Percentiles rank a stretch among this genome's conserved stretches.
phyloP scores from a whole-genome alignment of 768 basidiomycete species.

The Pulveroboletus sp. region DNA sequence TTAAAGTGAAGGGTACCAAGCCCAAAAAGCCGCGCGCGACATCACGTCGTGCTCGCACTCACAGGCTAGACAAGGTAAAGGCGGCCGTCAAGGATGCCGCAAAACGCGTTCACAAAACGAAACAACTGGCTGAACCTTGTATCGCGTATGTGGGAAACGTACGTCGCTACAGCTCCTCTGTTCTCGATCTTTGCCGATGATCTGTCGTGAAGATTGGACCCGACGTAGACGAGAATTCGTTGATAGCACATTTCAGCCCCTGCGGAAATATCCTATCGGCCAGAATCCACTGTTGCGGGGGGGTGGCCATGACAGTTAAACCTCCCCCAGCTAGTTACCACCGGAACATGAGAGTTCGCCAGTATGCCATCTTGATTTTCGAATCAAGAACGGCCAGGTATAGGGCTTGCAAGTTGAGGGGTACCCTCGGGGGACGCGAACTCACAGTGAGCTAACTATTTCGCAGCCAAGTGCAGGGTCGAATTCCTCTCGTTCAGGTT shows the following conservation, averaged over 20 bases:
- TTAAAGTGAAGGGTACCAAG: constrained; percentile 3
- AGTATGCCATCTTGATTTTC: constrained; percentile 53
- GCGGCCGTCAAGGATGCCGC: constrained; percentile 14
- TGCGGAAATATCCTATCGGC: constrained; percentile 22
- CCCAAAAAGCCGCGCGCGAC: constrained; percentile 4
- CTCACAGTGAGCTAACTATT: constrained; percentile 37
- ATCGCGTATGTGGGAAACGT: constrained; percentile 63
- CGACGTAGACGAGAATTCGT: constrained; percentile 18
- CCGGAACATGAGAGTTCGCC: constrained; percentile 37
- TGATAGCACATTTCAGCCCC: constrained; percentile 19
- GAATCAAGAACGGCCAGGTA: constrained; percentile 30
- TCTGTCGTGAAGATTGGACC: constrained; percentile 30
- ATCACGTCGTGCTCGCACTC: constrained; percentile 7
- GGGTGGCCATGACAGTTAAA: constrained; percentile 25
- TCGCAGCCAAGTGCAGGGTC: background rate
- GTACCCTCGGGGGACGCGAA: constrained; percentile 34
- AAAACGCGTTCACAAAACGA: constrained; percentile 12
- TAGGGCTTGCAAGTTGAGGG: constrained; percentile 40
- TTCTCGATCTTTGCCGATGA: constrained; percentile 1
- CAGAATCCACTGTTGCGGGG: constrained; percentile 30
- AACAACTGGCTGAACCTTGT: constrained; percentile 16
- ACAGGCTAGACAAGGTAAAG: constrained; percentile 15
- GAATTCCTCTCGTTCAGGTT: constrained; percentile 16
- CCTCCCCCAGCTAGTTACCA: constrained; percentile 24
- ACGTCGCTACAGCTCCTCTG: constrained; percentile 20